Evolutionary conservation across 2,329 filamentous ascomycete species (phyloP), one percentile per base, ranked within the genome.

Genomic region (Hymenoscyphus fructigenus): DNA sequence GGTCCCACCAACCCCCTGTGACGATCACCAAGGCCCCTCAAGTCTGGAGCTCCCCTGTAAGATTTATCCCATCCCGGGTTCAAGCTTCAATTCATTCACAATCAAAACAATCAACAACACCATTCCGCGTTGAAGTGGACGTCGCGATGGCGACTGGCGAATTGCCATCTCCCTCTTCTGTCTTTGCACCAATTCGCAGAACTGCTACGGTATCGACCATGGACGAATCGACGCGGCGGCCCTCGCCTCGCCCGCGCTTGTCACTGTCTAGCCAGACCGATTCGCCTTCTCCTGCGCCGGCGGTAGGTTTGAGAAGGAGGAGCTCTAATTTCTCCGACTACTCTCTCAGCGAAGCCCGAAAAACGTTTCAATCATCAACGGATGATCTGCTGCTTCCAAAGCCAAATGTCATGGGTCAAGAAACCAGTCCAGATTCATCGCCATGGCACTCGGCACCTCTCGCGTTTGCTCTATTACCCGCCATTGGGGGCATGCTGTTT

Each of bases 401-500:
- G 79, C 86, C 69, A 70, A 79, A 68, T 71, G 75, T 70, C 60
- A 69, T 71, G 63, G 67, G 72, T 6, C 76, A 77, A 28, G 70
- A 82, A 32, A 65, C 78, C 29, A 72, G 78, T 20, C 76, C 80
- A 17, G 86, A 89, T 44, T 81, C 85, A 61, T 90, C 90, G 1
- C 83, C 88, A 66, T 92, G 92, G 85, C 88, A 95, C 67, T 91
- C 88, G 1, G 81, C 91, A n/a, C 93, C 94, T 0, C 80, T 98
- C 38, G 89, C 87, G 0, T 90, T 97, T 75, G 93, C 92, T 2
- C 83, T 97, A 58, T 79, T 98, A 15, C 94, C 94, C 2, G 93
- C 93, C 0, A 75, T 97, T n/a, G 92, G 88, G 0, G 94, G 93
- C 0, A 78, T 96, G 59, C 81, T 97, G 64, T 96, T 97, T 75